phyloP scores from a whole-genome alignment of 305 asterid species.

The Withania somnifera region DNA sequence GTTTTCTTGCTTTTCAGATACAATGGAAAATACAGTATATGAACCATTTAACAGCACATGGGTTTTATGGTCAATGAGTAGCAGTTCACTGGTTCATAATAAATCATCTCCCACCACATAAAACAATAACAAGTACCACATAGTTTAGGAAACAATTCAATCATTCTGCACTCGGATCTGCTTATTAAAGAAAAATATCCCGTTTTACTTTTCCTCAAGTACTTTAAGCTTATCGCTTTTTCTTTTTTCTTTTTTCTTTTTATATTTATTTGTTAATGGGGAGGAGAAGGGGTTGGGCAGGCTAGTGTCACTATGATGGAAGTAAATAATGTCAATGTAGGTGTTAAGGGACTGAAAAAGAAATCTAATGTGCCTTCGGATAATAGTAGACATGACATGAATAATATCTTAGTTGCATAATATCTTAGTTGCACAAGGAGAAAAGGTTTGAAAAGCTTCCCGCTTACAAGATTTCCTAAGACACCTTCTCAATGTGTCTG shows the following conservation, averaged over 20 bases:
- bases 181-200: background rate
- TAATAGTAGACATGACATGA: background rate
- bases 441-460: background rate
- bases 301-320: background rate
- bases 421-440: background rate
- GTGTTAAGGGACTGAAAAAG: background rate
- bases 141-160: background rate
- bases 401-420: background rate
- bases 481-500: background rate
- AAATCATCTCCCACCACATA: background rate
- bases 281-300: background rate
- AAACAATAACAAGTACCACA: background rate
- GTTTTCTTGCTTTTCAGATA: background rate
- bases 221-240: background rate
- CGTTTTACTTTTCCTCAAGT: background rate
- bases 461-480: background rate
- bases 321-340: background rate
- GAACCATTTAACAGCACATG: background rate
- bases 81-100: background rate
- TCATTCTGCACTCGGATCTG: background rate
- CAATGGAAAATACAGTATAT: background rate
- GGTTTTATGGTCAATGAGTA: background rate
- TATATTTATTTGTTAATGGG: background rate
- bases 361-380: background rate
- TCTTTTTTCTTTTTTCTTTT: background rate